Conservation (phyloP, 2,329 filamentous ascomycete genomes). For the Rachicladosporium sp. region DNA sequence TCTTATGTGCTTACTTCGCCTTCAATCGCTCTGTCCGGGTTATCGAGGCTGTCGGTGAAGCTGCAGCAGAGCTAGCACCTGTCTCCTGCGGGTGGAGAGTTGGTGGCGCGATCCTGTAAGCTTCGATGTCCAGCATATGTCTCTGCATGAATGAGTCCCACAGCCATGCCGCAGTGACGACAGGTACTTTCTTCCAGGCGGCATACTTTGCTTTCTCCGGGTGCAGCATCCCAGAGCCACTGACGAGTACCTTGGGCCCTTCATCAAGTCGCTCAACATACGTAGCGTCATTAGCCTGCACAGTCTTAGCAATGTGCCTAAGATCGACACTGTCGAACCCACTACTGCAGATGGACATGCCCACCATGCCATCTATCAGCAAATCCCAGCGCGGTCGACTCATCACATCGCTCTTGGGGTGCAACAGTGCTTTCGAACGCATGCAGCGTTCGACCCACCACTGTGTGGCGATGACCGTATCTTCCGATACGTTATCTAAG, state of each 20-base stretch:
- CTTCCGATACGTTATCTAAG: slow-evolving; percentile 15
- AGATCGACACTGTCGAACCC: slow-evolving; percentile 76
- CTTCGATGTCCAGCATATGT: too few species aligned
- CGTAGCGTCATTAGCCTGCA: slow-evolving; percentile 57
- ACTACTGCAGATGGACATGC: slow-evolving; percentile 51
- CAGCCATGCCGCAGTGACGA: slow-evolving; percentile 74
- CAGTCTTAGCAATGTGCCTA: slow-evolving; percentile 66
- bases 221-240: slow-evolving; percentile 39
- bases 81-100: too few species aligned
- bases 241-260: slow-evolving; percentile 64
- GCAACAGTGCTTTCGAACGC: slow-evolving; percentile 57
- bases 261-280: slow-evolving; percentile 69
- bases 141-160: slow-evolving; percentile 36
- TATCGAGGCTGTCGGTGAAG: too few species aligned
- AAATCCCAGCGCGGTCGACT: slow-evolving; percentile 58
- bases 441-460: slow-evolving; percentile 90
- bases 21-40: too few species aligned
- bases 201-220: slow-evolving; percentile 71
- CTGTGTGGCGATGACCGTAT: slow-evolving; percentile 54
- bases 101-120: too few species aligned
- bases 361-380: slow-evolving; percentile 44
- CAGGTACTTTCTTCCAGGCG: slow-evolving; percentile 60
- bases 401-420: slow-evolving; percentile 58
- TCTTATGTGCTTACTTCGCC: too few species aligned
- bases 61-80: too few species aligned